phyloP scores from a whole-genome alignment of 2,329 filamentous ascomycete species.

The Epicoccum nigrum region DNA sequence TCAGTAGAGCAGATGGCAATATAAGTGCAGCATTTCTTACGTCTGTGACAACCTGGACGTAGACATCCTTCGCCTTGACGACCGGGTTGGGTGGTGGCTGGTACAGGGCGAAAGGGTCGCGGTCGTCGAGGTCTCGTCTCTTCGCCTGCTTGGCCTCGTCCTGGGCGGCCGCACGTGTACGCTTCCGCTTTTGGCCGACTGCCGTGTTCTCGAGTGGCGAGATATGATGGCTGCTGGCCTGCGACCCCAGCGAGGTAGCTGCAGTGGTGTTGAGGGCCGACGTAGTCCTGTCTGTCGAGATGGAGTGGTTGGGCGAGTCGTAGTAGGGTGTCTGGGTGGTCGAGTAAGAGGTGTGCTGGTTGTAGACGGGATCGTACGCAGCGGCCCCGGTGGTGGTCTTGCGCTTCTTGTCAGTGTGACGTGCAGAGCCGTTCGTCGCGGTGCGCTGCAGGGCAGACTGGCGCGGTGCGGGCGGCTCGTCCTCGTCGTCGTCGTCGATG shows the following conservation, averaged over 20 bases:
- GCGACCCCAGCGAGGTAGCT: constrained; percentile 81
- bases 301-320: constrained; percentile 70
- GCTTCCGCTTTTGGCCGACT: constrained; percentile 88
- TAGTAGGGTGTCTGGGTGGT: constrained; percentile 75
- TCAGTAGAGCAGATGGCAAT: constrained; percentile 25
- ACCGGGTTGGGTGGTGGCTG: constrained; percentile 85
- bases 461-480: constrained; percentile 31
- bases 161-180: constrained; percentile 79
- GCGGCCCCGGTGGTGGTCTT: constrained; percentile 65
- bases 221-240: constrained; percentile 66
- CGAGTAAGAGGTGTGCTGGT: constrained; percentile 73
- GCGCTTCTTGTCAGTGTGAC: constrained; percentile 74
- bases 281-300: constrained; percentile 82
- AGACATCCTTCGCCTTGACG: constrained; percentile 77
- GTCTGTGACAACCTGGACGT: constrained; percentile 64
- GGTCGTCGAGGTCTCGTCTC: constrained; percentile 73
- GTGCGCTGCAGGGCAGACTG: constrained; percentile 31
- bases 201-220: constrained; percentile 64
- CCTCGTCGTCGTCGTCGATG: constrained; percentile 55
- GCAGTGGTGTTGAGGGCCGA: constrained; percentile 85
- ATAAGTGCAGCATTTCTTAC: constrained; percentile 52
- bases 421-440: constrained; percentile 52
- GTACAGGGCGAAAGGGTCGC: constrained; percentile 78
- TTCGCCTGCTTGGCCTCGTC: constrained; percentile 73
- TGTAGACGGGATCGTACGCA: constrained; percentile 73